Base-by-base conservation (phyloP, 495 filamentous ascomycete genomes). In the Talaromyces stipitatus region DNA sequence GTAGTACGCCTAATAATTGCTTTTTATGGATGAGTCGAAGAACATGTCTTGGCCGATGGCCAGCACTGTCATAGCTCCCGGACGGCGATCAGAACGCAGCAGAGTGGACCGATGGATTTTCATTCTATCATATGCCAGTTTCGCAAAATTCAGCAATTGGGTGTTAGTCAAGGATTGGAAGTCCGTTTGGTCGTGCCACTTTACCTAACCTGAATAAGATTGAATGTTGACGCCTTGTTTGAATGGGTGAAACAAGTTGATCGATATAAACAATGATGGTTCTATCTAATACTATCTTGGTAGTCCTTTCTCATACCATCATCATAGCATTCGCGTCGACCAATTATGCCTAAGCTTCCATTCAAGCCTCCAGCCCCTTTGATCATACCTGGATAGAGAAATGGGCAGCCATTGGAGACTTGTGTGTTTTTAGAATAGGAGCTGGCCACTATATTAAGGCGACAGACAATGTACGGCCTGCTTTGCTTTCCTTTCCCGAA, bases 91-190 rank as follows among this genome's bases (percentile, higher is more conserved):
- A 48, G 18, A 20, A 48, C 3, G 6, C 45, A 48, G 45, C 18
- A 20, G 45, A 23, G 45, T 48, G 20, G 45, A 48, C 22, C 20
- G 12, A 43, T 48, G 20, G 45, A 48, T 48, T 20, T 48, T 16
- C 45, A 48, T 48, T 48, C 45, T 48, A 26, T 48, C 45, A 23
- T 48, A 48, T 48, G 18, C 45, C 45, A 48, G 45, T 23, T 48
- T 48, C 18, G 45, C 45, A 48, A 48, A 48, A 12, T 48, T 48
- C 7, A 48, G 45, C 18, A 48, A 26, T 48, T 48, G 18, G 4
- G n/a, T 22, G 45, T 48, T 18, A 16, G 45, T 48, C 45, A 48
- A 41, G 45, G 45, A 48, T 48, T 48, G 45, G 18, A 48, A 16
- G 23, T 48, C 45, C 45, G 45, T 23, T 48, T 48, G 4, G 45